Conservation (phyloP, 2,329 filamentous ascomycete species). For the Colletotrichum eremochloae region DNA sequence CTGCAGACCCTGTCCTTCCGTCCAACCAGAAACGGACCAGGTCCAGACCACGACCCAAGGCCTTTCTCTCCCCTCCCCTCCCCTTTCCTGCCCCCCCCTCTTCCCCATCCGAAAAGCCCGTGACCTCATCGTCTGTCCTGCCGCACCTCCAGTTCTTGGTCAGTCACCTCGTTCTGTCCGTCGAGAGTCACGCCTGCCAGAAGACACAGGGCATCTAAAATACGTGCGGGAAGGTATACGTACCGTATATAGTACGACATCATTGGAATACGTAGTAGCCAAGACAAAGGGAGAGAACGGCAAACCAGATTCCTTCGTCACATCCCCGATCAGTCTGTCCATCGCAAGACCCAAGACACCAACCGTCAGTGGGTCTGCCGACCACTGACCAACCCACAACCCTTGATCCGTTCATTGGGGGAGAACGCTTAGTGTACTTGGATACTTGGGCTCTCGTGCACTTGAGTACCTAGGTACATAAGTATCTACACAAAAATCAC, state of each 20-base stretch:
- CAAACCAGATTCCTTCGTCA: conserved; percentile 16
- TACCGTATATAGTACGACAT: not conserved
- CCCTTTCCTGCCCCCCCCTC: not conserved
- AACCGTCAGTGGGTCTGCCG: not conserved
- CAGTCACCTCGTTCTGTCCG: not conserved
- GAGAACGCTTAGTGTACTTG: not conserved
- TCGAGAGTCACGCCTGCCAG: not conserved
- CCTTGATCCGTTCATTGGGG: not conserved
- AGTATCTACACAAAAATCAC: too few species aligned
- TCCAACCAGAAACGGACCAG: conserved; percentile 29
- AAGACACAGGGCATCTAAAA: not conserved
- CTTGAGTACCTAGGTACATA: not conserved
- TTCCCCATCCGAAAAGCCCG: conserved; percentile 19
- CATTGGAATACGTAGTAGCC: too few species aligned
- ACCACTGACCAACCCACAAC: not conserved
- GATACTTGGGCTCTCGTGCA: not conserved
- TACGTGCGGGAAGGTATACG: not conserved
- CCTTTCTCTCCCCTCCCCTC: not conserved
- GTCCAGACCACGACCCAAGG: conserved; percentile 2
- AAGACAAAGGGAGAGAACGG: not conserved
- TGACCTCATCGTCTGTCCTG: conserved; percentile 31
- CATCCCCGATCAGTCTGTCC: conserved; percentile 10
- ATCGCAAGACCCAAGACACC: not conserved
- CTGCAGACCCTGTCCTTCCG: conserved; percentile 20
- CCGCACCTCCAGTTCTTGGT: conserved; percentile 1